Base-by-base conservation (phyloP, 2,329 filamentous ascomycete genomes). In the Exophiala oligosperma region DNA sequence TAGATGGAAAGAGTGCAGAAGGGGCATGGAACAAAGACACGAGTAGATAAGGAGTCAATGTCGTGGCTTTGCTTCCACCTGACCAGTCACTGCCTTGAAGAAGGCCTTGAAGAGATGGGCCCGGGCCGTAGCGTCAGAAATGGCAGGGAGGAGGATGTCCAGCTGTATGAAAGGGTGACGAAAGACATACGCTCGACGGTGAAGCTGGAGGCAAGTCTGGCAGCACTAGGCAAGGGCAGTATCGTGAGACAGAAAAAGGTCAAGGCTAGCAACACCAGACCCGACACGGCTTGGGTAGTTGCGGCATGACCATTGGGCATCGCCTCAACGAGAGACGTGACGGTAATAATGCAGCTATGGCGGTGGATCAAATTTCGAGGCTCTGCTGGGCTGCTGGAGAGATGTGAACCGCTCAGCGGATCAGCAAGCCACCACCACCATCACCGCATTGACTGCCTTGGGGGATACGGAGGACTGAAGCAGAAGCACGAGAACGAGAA, bases 141-240 rank as follows among this genome's bases (percentile, higher is more conserved):
- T 43, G 41, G 57, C 56, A 59, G 82, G 68, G 74, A 75, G 14
- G 49, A 72, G 43, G 53, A 76, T 2, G 54, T 74, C 5, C 69
- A 65, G 6, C 61, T 72, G 38, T 71, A 62, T 11, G 69, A 75
- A 66, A 73, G 72, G 48, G 21, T 51, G 38, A 55, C 52, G 43
- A 47, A 44, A 52, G 32, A 56, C 14, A 51, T 48, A 41, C 52
- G 47, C 61, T 51, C 56, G 41, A 60, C 52, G 49, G 37, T 56
- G 57, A 63, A 61, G 61, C 61, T 61, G 61, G 61, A 63, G 61
- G 52, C 51, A 55, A 57, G 48, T 61, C 32, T 58, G 29, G 54
- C 43, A 56, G 48, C 40, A 57, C 54, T 56, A 63, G 52, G 23
- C 57, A 21, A 38, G 53, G 47, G 50, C 12, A 56, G 54, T 35